Base-by-base conservation (phyloP, 2,329 filamentous ascomycete species). In the Microcyclosporella mali region DNA sequence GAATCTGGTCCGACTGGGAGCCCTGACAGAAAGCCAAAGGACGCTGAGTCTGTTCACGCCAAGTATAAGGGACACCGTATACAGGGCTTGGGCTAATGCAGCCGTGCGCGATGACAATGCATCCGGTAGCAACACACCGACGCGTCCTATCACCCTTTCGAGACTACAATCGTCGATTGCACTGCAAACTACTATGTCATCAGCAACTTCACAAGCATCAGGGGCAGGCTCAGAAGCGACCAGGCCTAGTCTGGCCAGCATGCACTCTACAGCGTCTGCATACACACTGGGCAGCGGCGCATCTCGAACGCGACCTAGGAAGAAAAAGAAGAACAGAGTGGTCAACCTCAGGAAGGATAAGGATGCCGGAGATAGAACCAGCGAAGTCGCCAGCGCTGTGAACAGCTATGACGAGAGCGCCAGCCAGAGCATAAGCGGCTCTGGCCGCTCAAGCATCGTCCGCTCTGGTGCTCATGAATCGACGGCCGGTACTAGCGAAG, bases 21-120 rank as follows among this genome's bases (percentile, higher is more conserved):
- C 87, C 0, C 71, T 98, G 44, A 88, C 81, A 3, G 85, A 94
- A 58, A 94, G 88, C 2, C 88, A 97, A 57, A 81, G 86, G 36
- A 97, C 92, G 0, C 69, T 97, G 27, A 94, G 89, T 3, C 72
- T 97, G 0, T 94, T 94, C 61, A 95, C 90, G 1, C 88, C 90
- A 0, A 81, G 84, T n/a, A 90, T 97, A 45, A 74, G 80, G 40
- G 88, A 97, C 64, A 86, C 87, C 3, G 84, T 97, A 18, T 95
- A 94, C 65, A 79, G 92, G 46, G 92, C 90, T 25, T 95, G 89
- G 87, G 86, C 90, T 12, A 85, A 85, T 31, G 79, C 83, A 28
- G 75, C 78, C 38, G 88, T 95, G 48, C 74, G 81, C 45, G 73
- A 73, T 33, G 85, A 92, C 51, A 29, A 50, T 7, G 47, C 62